Base-by-base conservation (phyloP, 2,329 filamentous ascomycete species). In the Monilinia laxa region DNA sequence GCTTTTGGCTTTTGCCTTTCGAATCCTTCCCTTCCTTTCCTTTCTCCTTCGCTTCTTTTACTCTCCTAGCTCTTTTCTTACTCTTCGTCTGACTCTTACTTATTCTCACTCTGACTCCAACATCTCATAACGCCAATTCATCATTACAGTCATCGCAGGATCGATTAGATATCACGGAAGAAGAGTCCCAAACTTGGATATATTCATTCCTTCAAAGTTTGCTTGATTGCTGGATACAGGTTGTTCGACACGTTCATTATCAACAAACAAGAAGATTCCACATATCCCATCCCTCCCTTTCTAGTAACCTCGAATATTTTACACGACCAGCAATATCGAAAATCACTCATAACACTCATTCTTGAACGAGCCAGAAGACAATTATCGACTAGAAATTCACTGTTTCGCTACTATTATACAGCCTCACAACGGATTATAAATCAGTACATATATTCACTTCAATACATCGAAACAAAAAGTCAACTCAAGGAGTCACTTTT, bases 231-330 rank as follows among this genome's bases (percentile, higher is more conserved):
- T 65, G 72, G 67, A 72, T 70, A 65, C 70, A 70, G 71, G 69
- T 70, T 73, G 73, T 74, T 73, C 70, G 67, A 70, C 55, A 67
- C 71, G 68, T 63, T 74, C 72, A 67, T 72, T 75, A 70, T 73
- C 71, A 70, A 70, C 67, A 73, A 64, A 67, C 65, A 42, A 31
- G 31, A 52, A n/a, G 40, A n/a, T 58, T 52, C 53, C 62, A 64
- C 40, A 59, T n/a, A 59, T 58, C 62, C 40, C 62, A 65, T 65
- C 53, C 63, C 45, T 65, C 47, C 54, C 54, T 53, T 35, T 35
- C 38, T 11, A 59, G 56, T 20, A 58, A 31, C 38, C 40, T 64
- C 53, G 16, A 64, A 11, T 20, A 42, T 38, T 51, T 62, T 28
- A 49, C 31, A 40, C 58, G 12, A 28, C 9, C n/a, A 56, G 38